These are phyloP conservation scores for Candida insectorum DNA, from an alignment of 805 yeast genomes.

Conservation along the genomic window DNA sequence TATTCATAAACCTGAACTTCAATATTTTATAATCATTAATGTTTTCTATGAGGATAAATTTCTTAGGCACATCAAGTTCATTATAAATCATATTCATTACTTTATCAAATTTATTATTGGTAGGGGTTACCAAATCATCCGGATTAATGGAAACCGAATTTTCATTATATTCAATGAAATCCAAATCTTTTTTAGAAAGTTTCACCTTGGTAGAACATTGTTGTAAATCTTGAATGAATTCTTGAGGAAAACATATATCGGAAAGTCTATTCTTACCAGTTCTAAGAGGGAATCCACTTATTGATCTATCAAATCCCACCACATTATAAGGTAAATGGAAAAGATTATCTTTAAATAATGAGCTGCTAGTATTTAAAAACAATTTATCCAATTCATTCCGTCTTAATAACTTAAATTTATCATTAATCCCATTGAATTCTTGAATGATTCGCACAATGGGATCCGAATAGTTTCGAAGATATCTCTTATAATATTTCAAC, in stretches of 20 bases:
- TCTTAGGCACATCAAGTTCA: conserved; percentile 21
- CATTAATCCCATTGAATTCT: conserved; percentile 33
- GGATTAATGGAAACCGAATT: conserved; percentile 13
- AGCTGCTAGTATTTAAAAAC: conserved; percentile 26
- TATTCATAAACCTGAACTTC: conserved; percentile 14
- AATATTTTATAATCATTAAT: conserved; percentile 27
- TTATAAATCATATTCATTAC: conserved; percentile 15
- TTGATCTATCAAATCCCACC: conserved; percentile 37
- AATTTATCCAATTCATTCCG: conserved; percentile 29
- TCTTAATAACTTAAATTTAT: conserved; percentile 35
- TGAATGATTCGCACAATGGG: conserved; percentile 26
- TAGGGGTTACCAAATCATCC: conserved; percentile 7
- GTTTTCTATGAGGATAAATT: conserved; percentile 23
- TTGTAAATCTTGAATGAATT: conserved; percentile 35
- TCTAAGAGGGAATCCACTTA: conserved; percentile 37
- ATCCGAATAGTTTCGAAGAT: conserved; percentile 29
- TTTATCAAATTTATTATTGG: conserved; percentile 3
- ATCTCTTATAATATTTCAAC: conserved; percentile 31
- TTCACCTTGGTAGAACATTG: conserved; percentile 9
- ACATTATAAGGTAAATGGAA: conserved; percentile 36
- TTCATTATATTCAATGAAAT: conserved; percentile 22
- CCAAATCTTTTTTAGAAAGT: conserved; percentile 32
- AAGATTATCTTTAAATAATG: conserved; percentile 24
- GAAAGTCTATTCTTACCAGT: conserved; percentile 17
- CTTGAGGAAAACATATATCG: conserved; percentile 30